phyloP scores from a whole-genome alignment of 2,329 filamentous ascomycete species.

The Curvularia verruculosa region DNA sequence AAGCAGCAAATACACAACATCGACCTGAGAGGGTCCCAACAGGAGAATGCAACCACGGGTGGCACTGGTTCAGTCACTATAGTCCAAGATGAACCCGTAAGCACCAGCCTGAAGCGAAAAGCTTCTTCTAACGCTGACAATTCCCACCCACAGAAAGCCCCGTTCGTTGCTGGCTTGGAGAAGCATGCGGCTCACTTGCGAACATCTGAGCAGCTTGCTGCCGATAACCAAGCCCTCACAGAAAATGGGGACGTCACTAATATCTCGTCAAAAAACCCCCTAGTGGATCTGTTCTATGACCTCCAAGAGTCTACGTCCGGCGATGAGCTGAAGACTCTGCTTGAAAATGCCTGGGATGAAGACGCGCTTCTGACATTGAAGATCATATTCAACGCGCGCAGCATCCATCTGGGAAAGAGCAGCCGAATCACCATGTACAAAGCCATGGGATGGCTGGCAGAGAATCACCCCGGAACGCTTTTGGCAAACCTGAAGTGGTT shows the following conservation, averaged over 20 bases:
- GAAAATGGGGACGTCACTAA: slow-evolving; percentile 60
- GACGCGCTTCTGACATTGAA: slow-evolving; percentile 61
- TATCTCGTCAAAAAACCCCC: slow-evolving; percentile 52
- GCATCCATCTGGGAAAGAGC: slow-evolving; percentile 66
- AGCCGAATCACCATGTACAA: slow-evolving; percentile 58
- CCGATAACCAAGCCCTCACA: slow-evolving; percentile 58
- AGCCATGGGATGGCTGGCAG: slow-evolving; percentile 62
- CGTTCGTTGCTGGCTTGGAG: slow-evolving; percentile 29
- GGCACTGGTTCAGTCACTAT: background rate
- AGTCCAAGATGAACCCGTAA: slow-evolving; percentile 3
- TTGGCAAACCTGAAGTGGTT: slow-evolving; percentile 62
- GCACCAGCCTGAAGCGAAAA: slow-evolving; percentile 16
- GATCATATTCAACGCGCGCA: slow-evolving; percentile 65
- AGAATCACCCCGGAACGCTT: slow-evolving; percentile 62
- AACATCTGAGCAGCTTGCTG: slow-evolving; percentile 18
- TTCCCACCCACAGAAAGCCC: slow-evolving; percentile 21
- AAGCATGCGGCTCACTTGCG: slow-evolving; percentile 22
- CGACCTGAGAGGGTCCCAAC: slow-evolving; percentile 2
- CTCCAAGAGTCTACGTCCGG: slow-evolving; percentile 53
- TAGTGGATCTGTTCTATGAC: slow-evolving; percentile 63
- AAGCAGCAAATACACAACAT: slow-evolving; percentile 11
- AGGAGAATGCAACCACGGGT: slow-evolving; percentile 10
- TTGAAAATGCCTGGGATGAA: slow-evolving; percentile 58
- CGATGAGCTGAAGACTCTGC: slow-evolving; percentile 49
- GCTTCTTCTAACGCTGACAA: slow-evolving; percentile 18